Evolutionary conservation across 1,284 basidiomycete species (phyloP).

Genomic region (Fomitopsis betulina): DNA sequence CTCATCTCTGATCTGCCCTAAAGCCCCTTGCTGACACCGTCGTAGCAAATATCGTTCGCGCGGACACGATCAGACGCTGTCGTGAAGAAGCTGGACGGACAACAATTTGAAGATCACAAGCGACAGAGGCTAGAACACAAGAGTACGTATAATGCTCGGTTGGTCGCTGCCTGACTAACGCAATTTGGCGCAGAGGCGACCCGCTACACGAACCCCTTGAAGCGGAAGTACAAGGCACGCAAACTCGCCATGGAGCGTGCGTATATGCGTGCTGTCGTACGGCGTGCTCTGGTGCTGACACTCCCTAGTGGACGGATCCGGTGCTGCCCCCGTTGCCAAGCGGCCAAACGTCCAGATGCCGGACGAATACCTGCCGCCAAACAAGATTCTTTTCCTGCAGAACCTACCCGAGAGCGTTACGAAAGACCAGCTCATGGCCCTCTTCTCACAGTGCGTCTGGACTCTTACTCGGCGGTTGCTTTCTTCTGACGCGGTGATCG

Average conservation of each 20-base stretch:
- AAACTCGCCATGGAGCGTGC: conserved; percentile 73
- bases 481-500: conserved; percentile 7
- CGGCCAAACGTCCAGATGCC: conserved; percentile 91
- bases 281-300: neutral
- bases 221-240: conserved; percentile 79
- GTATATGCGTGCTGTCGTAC: conserved; percentile 7
- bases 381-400: conserved; percentile 98
- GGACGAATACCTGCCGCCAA: conserved; percentile 98
- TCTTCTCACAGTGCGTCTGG: conserved; percentile 79
- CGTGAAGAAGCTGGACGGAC: conserved; percentile 67
- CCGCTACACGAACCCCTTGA: conserved; percentile 82
- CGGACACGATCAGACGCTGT: conserved; percentile 86
- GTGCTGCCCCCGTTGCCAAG: conserved; percentile 60
- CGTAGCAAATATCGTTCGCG: conserved; percentile 91
- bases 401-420: conserved; percentile 90
- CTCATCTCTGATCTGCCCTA: conserved; percentile 4
- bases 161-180: neutral
- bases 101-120: conserved; percentile 75
- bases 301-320: conserved; percentile 63
- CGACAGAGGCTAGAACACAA: conserved; percentile 72
- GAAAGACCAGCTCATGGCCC: conserved; percentile 82
- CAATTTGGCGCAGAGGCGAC: conserved; percentile 54
- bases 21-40: neutral
- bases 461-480: neutral
- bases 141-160: conserved; percentile 46